Evolutionary conservation across 2,329 filamentous ascomycete genomes (phyloP).

Genomic region (Xylaria sp.): DNA sequence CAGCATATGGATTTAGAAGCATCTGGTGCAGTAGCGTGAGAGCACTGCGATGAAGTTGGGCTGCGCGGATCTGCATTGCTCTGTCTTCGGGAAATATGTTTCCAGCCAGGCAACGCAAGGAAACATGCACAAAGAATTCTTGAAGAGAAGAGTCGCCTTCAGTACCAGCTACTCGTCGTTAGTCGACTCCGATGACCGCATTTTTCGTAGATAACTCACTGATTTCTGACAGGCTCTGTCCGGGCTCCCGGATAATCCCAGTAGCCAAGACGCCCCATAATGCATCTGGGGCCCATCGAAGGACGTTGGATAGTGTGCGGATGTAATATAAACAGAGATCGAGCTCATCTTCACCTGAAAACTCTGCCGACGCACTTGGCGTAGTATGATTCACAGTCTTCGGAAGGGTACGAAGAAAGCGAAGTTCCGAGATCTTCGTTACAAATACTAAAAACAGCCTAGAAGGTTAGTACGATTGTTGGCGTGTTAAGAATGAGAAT

Average conservation of each 20-base stretch:
- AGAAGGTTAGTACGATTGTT: conserved; percentile 38
- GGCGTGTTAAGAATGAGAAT: background rate
- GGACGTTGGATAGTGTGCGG: conserved; percentile 76
- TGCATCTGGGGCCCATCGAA: conserved; percentile 73
- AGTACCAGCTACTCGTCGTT: conserved; percentile 56
- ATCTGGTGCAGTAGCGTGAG: conserved; percentile 77
- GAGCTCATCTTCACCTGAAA: conserved; percentile 72
- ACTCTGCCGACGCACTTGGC: conserved; percentile 48
- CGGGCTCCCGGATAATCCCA: conserved; percentile 63
- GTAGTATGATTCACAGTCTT: conserved; percentile 41
- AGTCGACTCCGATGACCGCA: conserved; percentile 43
- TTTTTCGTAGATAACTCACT: conserved; percentile 59
- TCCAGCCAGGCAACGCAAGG: conserved; percentile 69
- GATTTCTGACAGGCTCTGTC: conserved; percentile 56
- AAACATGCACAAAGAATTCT: conserved; percentile 73
- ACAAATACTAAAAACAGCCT: conserved; percentile 72
- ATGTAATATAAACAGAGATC: conserved; percentile 83
- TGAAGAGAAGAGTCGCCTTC: conserved; percentile 71
- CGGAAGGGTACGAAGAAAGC: conserved; percentile 58
- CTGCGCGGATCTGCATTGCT: conserved; percentile 61
- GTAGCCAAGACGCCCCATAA: conserved; percentile 77
- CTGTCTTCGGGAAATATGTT: conserved; percentile 51
- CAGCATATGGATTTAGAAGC: conserved; percentile 70
- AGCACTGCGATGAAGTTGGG: conserved; percentile 76
- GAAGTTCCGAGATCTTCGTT: conserved; percentile 65